These are phyloP conservation scores for Claviceps africana DNA, from an alignment of 2,329 filamentous ascomycete species.

Conservation along the genomic window DNA sequence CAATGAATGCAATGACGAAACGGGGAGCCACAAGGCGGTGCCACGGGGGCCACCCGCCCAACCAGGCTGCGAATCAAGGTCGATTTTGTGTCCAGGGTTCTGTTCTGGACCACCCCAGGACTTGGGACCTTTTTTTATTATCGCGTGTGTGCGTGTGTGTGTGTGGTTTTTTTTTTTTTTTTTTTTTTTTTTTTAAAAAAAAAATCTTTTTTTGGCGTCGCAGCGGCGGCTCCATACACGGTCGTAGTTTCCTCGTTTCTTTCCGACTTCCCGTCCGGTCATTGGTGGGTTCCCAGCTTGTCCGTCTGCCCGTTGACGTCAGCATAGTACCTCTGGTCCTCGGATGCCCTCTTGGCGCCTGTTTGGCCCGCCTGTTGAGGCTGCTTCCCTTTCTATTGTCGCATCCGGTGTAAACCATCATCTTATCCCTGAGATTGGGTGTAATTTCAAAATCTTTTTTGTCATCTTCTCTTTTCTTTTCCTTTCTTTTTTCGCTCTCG, in stretches of 20 bases:
- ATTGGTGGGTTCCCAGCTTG: not conserved
- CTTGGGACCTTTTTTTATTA: not conserved
- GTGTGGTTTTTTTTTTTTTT: not conserved
- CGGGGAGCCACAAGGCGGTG: too few relatives aligned
- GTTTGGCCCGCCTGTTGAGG: too few relatives aligned
- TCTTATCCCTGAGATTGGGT: too few relatives aligned
- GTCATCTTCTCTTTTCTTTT: not conserved
- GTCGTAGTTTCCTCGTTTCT: not conserved
- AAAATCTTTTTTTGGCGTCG: too few relatives aligned
- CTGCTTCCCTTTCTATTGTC: not conserved
- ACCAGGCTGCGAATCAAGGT: not conserved
- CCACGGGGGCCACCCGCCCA: not conserved
- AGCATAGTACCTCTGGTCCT: not conserved
- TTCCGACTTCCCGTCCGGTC: not conserved
- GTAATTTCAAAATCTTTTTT: too few relatives aligned
- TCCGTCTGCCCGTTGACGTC: not conserved
- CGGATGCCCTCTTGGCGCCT: not conserved
- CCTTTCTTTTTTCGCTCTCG: too few relatives aligned
- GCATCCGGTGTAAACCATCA: too few relatives aligned
- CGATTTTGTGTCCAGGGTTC: not conserved
- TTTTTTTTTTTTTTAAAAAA: too few relatives aligned
- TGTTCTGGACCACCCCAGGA: not conserved
- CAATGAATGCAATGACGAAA: not conserved
- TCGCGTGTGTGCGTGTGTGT: too few relatives aligned
- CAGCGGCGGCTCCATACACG: not conserved